Conservation (phyloP, 192 early-diverging fungal genomes). For the Phlyctochytrium planicorne region DNA sequence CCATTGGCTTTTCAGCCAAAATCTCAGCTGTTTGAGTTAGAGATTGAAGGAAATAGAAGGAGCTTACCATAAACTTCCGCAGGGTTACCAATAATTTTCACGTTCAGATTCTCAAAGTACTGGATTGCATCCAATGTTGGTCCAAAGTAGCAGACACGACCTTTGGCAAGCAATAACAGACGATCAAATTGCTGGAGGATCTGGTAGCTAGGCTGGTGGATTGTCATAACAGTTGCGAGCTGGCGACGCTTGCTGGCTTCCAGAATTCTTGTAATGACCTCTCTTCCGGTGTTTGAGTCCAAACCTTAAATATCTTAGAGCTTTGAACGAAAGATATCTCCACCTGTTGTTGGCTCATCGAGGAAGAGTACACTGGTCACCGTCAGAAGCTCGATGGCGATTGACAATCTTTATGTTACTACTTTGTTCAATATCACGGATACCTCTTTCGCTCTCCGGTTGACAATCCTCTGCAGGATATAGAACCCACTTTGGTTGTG, state of each 20-base stretch:
- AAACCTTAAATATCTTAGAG: not conserved
- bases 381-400: slow-evolving; percentile 24
- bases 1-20: slow-evolving; percentile 4
- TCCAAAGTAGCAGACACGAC: slow-evolving; percentile 67
- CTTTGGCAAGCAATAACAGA: slow-evolving; percentile 65
- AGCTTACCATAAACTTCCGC: slow-evolving; percentile 42
- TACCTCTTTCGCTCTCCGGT: slow-evolving; percentile 19
- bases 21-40: slow-evolving; percentile 13
- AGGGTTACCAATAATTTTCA: slow-evolving; percentile 52
- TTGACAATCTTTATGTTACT: not conserved
- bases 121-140: slow-evolving; percentile 38
- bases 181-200: slow-evolving; percentile 68
- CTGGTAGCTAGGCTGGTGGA: slow-evolving; percentile 63
- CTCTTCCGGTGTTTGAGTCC: slow-evolving; percentile 25
- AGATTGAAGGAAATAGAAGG: not conserved
- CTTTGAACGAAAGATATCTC: not conserved
- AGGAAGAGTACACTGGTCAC: slow-evolving; percentile 19
- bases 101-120: slow-evolving; percentile 46
- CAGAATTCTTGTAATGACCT: not conserved
- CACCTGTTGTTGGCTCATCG: slow-evolving; percentile 25
- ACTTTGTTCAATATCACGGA: not conserved
- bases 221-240: slow-evolving; percentile 63
- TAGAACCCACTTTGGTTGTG: slow-evolving; percentile 18
- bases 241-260: slow-evolving; percentile 1
- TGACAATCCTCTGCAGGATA: slow-evolving; percentile 12